Evolutionary conservation across 1,284 basidiomycete genomes (phyloP).

Genomic region (Cystobasidium slooffiae): DNA sequence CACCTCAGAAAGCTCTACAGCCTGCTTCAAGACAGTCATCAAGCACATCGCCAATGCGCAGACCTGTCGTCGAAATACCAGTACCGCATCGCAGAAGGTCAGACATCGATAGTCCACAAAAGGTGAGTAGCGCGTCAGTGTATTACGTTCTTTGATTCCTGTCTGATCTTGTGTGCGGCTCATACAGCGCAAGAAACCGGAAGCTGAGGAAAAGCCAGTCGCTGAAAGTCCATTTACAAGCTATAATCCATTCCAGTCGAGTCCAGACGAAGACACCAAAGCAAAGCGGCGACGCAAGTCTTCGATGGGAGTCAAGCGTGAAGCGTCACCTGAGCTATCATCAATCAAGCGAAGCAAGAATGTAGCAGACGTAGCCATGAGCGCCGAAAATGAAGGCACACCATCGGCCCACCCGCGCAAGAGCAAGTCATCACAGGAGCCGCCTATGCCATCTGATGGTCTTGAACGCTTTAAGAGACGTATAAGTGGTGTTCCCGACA

Average conservation of each 20-base stretch:
- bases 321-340: neutral
- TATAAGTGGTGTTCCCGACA: slow-evolving; percentile 17
- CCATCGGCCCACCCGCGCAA: neutral
- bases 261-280: slow-evolving; percentile 58
- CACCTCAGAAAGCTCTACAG: neutral
- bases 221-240: slow-evolving; percentile 59
- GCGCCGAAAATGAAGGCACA: neutral
- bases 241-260: slow-evolving; percentile 63
- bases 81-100: slow-evolving; percentile 2
- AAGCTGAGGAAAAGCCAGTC: slow-evolving; percentile 27
- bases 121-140: neutral
- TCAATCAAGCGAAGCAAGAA: slow-evolving; percentile 22
- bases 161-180: neutral
- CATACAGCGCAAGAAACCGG: slow-evolving; percentile 42
- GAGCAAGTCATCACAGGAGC: neutral
- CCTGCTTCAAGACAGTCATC: neutral
- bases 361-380: slow-evolving; percentile 1
- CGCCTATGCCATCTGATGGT: slow-evolving; percentile 10
- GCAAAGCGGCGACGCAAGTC: slow-evolving; percentile 51
- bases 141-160: neutral
- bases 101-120: slow-evolving; percentile 13
- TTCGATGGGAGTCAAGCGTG: neutral
- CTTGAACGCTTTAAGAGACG: slow-evolving; percentile 14
- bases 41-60: neutral
- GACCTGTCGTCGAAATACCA: slow-evolving; percentile 12